Conservation (phyloP, 139 green algal genomes). For the Spirogloea muscicola region DNA sequence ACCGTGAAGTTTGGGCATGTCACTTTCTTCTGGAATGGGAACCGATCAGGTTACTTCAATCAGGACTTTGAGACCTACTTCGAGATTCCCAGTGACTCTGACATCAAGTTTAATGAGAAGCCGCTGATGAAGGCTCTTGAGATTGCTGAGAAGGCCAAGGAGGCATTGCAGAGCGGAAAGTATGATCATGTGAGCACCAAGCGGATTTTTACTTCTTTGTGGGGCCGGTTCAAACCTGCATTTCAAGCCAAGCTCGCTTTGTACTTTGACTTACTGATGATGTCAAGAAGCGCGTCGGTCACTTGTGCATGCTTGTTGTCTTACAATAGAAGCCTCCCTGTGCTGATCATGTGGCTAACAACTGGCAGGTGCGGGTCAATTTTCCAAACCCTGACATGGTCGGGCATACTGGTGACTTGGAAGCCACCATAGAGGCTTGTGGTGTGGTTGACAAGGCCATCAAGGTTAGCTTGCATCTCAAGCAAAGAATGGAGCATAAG, state of each 20-base stretch:
- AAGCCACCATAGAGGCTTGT: constrained; percentile 57
- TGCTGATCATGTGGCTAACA: too few species aligned
- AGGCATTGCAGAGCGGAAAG: constrained; percentile 67
- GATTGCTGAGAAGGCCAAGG: constrained; percentile 83
- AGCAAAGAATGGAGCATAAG: too few species aligned
- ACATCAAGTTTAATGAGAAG: constrained; percentile 83
- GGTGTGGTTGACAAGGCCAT: constrained; percentile 75
- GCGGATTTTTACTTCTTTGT: too few species aligned
- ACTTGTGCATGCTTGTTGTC: too few species aligned
- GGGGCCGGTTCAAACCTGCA: too few species aligned
- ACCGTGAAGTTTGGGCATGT: constrained; percentile 94
- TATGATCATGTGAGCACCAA: constrained; percentile 49
- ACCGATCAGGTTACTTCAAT: constrained; percentile 91
- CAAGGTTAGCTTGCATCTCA: constrained; percentile 45
- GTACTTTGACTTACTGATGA: too few species aligned
- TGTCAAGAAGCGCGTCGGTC: too few species aligned
- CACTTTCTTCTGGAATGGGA: constrained; percentile 99
- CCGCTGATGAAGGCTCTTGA: constrained; percentile 92
- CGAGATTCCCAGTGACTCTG: constrained; percentile 83
- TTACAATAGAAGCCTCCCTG: too few species aligned
- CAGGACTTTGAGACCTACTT: constrained; percentile 87
- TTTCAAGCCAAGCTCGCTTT: too few species aligned
- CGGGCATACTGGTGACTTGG: constrained; percentile 68
- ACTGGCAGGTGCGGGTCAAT: constrained; percentile 43
- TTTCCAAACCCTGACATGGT: constrained; percentile 72